A percentile compares a stretch with the other conserved stretches of the same genome.
Conservation (phyloP, 345 rosid species). For the Eucalyptus tenuipes region DNA sequence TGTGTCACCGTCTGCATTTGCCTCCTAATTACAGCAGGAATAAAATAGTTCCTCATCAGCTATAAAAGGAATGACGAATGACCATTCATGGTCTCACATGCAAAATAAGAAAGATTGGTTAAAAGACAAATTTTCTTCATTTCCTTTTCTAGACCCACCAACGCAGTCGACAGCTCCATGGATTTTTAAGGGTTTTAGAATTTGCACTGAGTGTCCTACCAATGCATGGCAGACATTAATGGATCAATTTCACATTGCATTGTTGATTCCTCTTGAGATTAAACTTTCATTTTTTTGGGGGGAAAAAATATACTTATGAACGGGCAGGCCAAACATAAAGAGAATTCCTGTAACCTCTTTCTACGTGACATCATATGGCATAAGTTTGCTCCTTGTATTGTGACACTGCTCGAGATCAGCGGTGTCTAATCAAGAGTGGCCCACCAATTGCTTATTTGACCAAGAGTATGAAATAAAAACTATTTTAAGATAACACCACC, state of each 20-base stretch:
- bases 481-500: neutral
- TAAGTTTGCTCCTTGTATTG: neutral
- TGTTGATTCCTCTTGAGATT: neutral
- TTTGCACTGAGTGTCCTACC: neutral
- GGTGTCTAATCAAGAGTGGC: neutral
- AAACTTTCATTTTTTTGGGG: neutral
- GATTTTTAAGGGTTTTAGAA: neutral
- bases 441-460: neutral
- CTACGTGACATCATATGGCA: neutral
- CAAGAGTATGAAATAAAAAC: neutral
- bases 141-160: neutral
- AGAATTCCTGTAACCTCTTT: neutral
- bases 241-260: neutral
- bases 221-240: neutral
- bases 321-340: neutral
- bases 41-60: neutral
- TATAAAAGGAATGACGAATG: neutral
- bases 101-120: neutral
- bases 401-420: neutral
- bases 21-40: slow-evolving; percentile 26
- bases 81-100: neutral
- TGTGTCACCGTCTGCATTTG: slow-evolving; percentile 55
- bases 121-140: neutral
- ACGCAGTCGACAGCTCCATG: neutral
- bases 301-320: neutral